A percentile compares a stretch with the other conserved stretches of the same genome.
phyloP scores from a whole-genome alignment of 192 early-diverging fungal species.

The Coemansia sp. region DNA sequence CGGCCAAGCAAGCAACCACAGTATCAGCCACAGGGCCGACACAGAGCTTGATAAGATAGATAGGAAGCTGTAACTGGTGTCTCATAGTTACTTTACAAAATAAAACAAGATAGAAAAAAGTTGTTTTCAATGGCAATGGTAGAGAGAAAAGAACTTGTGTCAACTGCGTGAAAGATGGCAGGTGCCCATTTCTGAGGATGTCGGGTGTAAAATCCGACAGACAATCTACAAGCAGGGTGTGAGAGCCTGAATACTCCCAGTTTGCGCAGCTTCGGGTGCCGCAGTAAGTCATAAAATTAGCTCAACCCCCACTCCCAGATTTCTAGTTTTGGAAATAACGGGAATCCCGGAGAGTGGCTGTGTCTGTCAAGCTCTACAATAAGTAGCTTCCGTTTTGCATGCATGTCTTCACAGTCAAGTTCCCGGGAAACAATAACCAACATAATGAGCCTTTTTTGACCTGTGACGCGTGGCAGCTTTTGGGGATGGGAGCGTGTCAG shows the following conservation, averaged over 20 bases:
- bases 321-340: not conserved
- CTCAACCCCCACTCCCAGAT: not conserved
- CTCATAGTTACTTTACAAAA: not conserved
- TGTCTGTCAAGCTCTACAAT: not conserved
- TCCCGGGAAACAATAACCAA: not conserved
- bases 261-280: not conserved
- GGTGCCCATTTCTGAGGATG: not conserved
- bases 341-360: not conserved
- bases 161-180: not conserved
- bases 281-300: not conserved
- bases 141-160: no score
- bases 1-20: not conserved
- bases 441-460: not conserved
- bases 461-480: not conserved
- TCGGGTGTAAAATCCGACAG: not conserved
- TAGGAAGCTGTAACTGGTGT: slow-evolving; percentile 1
- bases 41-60: not conserved
- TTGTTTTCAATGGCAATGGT: not conserved
- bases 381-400: not conserved
- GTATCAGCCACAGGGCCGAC: slow-evolving; percentile 1
- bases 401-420: not conserved
- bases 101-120: not conserved
- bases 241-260: not conserved
- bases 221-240: not conserved
- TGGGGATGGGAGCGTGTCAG: not conserved